Base-by-base conservation (phyloP, 306 rosid species). In the Vigna hirtella region DNA sequence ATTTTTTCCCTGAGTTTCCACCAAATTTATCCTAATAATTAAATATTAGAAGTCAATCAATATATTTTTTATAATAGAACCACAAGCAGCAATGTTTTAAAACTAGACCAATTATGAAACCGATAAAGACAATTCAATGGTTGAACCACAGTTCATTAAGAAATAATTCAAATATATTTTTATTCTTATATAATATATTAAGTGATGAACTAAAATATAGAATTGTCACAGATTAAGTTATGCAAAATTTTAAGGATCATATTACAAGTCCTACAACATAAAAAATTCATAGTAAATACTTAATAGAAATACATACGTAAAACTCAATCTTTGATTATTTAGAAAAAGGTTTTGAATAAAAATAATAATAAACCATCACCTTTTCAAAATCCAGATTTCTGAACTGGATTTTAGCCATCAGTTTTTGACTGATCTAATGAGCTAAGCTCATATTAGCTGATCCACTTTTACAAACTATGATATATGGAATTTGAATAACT, bases 21-120 rank as follows among this genome's bases (percentile, higher is more conserved):
- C 78, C 30, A 50, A 72, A 58, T 67, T 40, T 73, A 12, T 56
- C 32, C 57, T 82, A 52, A 38, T 66, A 30, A 52, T 43, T 66
- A 66, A 56, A 58, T 55, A 55, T 51, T 51, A 57, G 18, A 68
- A 83, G 51, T 55, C 59, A 70, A 57, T 64, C 17, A 22, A 34
- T n/a, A 84, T 32, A 66, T 40, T 72, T 42, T 56, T 49, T 55
- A 22, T 59, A 47, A 47, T 73, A 34, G 71, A 75, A 61, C 57
- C 40, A 71, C 14, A 57, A 9, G 58, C 22, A 28, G 18, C 42
- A 59, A 59, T 14, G 40, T 59, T 13, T n/a, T 63, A 36, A 34
- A 36, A n/a, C 7, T 36, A 63, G 3, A 63, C 4, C 49, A 63
- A 63, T 63, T 1, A 16, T 63, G n/a, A 13, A 36, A 63, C 69